Base-by-base conservation (phyloP, 2,329 filamentous ascomycete genomes). In the Magnaporthales sp. region DNA sequence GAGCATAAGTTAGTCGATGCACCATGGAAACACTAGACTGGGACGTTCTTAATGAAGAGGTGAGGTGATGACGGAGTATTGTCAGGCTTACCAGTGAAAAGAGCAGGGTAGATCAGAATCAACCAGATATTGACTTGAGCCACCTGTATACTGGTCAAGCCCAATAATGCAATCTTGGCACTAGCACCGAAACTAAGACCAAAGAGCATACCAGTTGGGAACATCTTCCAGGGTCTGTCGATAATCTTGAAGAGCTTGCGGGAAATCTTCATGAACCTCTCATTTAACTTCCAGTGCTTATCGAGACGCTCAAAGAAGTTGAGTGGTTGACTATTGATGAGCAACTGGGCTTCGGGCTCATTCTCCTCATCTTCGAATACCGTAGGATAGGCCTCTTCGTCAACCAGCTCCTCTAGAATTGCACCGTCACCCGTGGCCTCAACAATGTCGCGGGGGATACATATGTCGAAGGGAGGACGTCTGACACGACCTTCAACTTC, bases 161-260 rank as follows among this genome's bases (percentile, higher is more conserved):
- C 95, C 0, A 99, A 79, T 8, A 99, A 84, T 0, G 95, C 94
- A 73, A 98, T 91, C 76, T 99, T 94, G 8, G 92, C 96, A 56
- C 91, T 96, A 0, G 95, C 98, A 75, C 98, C 95, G 75, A 99
- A 98, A 0, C 94, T 95, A 0, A 98, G 82, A 0, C 94, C 95
- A 73, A 94, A 98, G 4, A 98, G 80, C 0, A 98, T 83, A 0
- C 94, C 94, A 0, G 97, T 80, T 0, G 92, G 93, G 71, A 96
- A 95, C 93, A 97, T 97, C 77, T 98, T 98, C 94, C 94, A 98
- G 0, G 91, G 90, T 5, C 85, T 79, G 71, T 90, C 86, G 32
- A 90, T 83, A 27, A 96, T 80, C 58, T 86, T 87, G 77, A 98
- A 97, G 68, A 96, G 82, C 68, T 82, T 86, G 67, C 90, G 87